These are phyloP conservation scores for Anthracocystis panici-leucophaei DNA, from an alignment of 1,284 basidiomycete genomes.

Conservation along the genomic window DNA sequence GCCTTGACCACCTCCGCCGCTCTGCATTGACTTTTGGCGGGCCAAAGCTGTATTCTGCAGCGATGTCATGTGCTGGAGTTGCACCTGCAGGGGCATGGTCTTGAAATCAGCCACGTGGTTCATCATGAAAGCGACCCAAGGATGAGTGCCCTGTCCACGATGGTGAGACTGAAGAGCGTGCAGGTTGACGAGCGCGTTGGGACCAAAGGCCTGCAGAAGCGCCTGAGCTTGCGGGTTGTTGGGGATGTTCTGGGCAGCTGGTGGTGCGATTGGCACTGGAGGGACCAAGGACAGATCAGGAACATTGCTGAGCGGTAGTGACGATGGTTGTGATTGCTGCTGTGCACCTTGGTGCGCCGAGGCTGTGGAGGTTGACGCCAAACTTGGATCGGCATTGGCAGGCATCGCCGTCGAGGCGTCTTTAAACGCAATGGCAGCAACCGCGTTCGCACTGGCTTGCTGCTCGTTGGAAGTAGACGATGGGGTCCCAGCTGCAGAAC, in stretches of 20 bases:
- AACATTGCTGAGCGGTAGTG: slow-evolving; percentile 24
- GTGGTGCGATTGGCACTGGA: slow-evolving; percentile 34
- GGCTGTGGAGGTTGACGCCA: background rate
- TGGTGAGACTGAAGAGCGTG: slow-evolving; percentile 54
- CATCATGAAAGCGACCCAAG: slow-evolving; percentile 57
- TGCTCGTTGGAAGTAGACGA: slow-evolving; percentile 14
- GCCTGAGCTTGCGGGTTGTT: slow-evolving; percentile 54
- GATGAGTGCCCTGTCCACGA: slow-evolving; percentile 51
- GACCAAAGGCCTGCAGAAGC: slow-evolving; percentile 57
- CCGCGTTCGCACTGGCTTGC: slow-evolving; percentile 4
- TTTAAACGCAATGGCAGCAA: background rate
- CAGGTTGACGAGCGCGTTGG: slow-evolving; percentile 55
- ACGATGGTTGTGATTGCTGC: slow-evolving; percentile 11
- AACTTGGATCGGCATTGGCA: background rate
- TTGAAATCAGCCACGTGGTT: slow-evolving; percentile 45
- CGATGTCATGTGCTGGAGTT: slow-evolving; percentile 56
- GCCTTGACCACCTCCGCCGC: slow-evolving; percentile 5
- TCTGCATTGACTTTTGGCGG: slow-evolving; percentile 31
- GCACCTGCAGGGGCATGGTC: slow-evolving; percentile 47
- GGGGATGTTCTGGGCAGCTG: slow-evolving; percentile 29
- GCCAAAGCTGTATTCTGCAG: slow-evolving; percentile 46
- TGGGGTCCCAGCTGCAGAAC: slow-evolving; percentile 23
- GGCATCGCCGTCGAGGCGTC: slow-evolving; percentile 4
- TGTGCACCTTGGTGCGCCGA: slow-evolving; percentile 8
- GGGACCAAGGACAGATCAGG: slow-evolving; percentile 38